Evolutionary conservation across 495 filamentous ascomycete genomes (phyloP).

Genomic region (Clavariopsis aquatica): DNA sequence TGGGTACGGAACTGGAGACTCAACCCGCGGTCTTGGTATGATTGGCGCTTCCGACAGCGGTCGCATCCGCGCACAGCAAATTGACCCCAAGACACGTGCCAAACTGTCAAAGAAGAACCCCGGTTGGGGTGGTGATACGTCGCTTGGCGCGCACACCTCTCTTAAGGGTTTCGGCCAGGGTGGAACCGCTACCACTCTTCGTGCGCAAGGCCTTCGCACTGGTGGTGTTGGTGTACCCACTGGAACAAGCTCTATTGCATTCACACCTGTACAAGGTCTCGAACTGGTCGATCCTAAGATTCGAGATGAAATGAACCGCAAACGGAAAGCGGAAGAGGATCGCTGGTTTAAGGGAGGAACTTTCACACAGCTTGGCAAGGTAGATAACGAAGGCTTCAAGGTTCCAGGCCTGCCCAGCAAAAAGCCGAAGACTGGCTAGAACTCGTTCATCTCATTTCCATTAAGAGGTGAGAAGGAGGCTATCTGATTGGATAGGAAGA

Average conservation of each 20-base stretch:
- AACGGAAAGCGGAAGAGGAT: constrained; percentile 91
- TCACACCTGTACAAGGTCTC: constrained; percentile 90
- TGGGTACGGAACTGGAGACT: constrained; percentile 84
- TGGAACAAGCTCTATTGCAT: constrained; percentile 85
- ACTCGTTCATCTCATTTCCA: no score
- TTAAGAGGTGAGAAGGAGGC: no score
- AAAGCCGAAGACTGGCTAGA: constrained; percentile 38
- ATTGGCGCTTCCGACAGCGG: constrained; percentile 86
- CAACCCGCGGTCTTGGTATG: constrained; percentile 90
- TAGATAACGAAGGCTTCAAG: constrained; percentile 47
- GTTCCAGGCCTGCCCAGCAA: constrained; percentile 45
- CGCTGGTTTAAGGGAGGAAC: constrained; percentile 94
- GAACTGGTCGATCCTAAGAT: constrained; percentile 96
- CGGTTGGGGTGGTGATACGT: constrained; percentile 79
- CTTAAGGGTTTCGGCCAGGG: constrained; percentile 71
- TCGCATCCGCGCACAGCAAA: constrained; percentile 79
- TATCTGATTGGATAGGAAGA: no score
- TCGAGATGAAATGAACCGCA: constrained; percentile 69
- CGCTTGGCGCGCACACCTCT: constrained; percentile 56
- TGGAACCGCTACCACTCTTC: constrained; percentile 66
- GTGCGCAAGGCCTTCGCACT: constrained; percentile 69
- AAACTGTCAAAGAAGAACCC: constrained; percentile 94
- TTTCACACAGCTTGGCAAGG: constrained; percentile 80
- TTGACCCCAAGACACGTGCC: constrained; percentile 89
- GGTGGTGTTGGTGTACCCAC: constrained; percentile 66